phyloP scores from a whole-genome alignment of 2,329 filamentous ascomycete genomes.

The Monilinia laxa region DNA sequence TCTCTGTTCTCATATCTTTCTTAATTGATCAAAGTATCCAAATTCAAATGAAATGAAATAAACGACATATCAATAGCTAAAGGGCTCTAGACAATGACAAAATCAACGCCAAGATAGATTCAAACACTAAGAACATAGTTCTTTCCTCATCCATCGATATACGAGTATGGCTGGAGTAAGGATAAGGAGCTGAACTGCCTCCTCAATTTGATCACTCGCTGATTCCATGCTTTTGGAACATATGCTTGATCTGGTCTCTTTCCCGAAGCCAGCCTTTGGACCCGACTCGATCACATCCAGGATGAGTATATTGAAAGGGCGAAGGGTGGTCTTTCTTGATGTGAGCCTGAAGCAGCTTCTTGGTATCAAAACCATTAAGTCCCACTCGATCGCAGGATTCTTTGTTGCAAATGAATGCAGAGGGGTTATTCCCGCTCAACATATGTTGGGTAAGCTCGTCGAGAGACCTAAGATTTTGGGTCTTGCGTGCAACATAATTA shows the following conservation, averaged over 20 bases:
- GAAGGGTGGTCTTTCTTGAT: conserved; percentile 29
- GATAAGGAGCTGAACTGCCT: too few relatives aligned
- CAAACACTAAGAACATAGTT: neutral
- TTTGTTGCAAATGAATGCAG: neutral
- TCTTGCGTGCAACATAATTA: accelerated
- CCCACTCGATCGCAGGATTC: neutral
- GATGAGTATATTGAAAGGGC: conserved; percentile 27
- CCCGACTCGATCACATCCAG: conserved; percentile 28
- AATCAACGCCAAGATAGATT: too few relatives aligned
- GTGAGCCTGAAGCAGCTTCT: conserved; percentile 25
- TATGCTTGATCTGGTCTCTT: conserved; percentile 29
- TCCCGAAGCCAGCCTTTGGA: conserved; percentile 29
- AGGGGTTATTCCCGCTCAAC: neutral
- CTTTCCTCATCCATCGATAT: neutral
- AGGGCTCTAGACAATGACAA: neutral
- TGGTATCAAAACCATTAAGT: conserved; percentile 4
- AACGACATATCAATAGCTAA: neutral
- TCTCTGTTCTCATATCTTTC: neutral
- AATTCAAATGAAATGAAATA: neutral
- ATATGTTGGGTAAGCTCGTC: conserved; percentile 5
- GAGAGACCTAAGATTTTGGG: neutral
- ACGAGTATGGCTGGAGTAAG: too few relatives aligned
- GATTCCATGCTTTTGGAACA: conserved; percentile 7
- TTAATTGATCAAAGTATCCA: neutral
- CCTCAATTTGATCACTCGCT: neutral